Evolutionary conservation across 768 basidiomycete genomes (phyloP), one percentile per base, ranked within the genome.

Genomic region (Sistotremastrum niveocremeum): DNA sequence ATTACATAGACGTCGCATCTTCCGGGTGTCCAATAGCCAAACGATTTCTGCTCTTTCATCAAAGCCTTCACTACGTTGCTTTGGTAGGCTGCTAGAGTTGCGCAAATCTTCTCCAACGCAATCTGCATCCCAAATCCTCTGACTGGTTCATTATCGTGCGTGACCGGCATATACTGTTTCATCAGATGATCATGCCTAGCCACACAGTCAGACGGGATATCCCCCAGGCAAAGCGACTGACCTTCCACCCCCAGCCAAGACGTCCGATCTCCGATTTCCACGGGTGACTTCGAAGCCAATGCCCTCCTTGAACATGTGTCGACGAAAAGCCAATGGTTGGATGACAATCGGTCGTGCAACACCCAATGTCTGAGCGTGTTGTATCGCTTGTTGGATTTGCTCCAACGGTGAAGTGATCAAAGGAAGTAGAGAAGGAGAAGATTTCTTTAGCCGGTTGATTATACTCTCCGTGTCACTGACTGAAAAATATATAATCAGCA

Each of bases 21-120:
- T 10, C 86, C 72, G n/a, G 87, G 87, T 60, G 84, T 84, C 85
- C 84, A 90, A 56, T 77, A 84, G 0, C 88, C 87, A 50, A 87
- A 90, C 0, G 88, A 87, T 7, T 77, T 75, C 49, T 79, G 76
- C 55, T 87, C 84, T 58, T 82, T 87, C 44, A 86, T 66, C 4
- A 86, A 67, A 3, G 72, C 71, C 57, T 77, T 79, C 35, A 85
- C 72, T 1, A 64, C 59, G 6, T 73, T 72, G 37, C 70, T 74
- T 56, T 89, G 85, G 56, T 75, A 83, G 2, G 76, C 66, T 0
- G 82, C 84, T 2, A 89, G 66, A 7, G 76, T 71, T 1, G 70
- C 63, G 0, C 81, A 76, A 49, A 90, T 84, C 65, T 81, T 84
- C 57, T 89, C 84, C 4, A 89, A 63, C 4, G 79, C 76, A 35